Evolutionary conservation across 2,329 filamentous ascomycete genomes (phyloP).

Genomic region (Microdochium nivale): DNA sequence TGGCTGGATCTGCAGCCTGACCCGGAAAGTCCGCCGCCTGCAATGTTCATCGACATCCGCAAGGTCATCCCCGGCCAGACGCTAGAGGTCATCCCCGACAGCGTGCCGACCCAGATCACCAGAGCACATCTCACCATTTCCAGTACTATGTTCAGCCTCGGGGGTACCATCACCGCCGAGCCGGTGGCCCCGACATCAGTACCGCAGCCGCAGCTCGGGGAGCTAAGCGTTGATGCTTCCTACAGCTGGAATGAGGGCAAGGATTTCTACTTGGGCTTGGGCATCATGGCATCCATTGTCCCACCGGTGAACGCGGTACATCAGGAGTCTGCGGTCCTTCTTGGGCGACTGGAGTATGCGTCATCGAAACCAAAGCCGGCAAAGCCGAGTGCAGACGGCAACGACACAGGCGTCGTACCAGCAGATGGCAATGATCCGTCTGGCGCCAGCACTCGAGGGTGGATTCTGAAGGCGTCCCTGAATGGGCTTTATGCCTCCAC

Average conservation of each 20-base stretch:
- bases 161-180: conserved; percentile 3
- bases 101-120: conserved; percentile 8
- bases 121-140: conserved; percentile 4
- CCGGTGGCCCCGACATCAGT: conserved; percentile 2
- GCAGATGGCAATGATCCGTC: background rate
- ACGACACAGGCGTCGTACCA: background rate
- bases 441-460: background rate
- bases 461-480: background rate
- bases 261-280: background rate
- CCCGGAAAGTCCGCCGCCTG: background rate
- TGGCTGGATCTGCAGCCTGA: too few species aligned
- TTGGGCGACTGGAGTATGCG: too few species aligned
- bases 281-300: background rate
- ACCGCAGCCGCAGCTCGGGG: conserved; percentile 4
- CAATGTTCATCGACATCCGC: background rate
- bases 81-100: conserved; percentile 5
- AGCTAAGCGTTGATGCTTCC: conserved; percentile 3
- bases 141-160: background rate
- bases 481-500: conserved; percentile 2
- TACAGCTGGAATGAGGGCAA: conserved; percentile 5
- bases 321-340: too few species aligned
- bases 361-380: too few species aligned
- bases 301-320: background rate
- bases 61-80: background rate
- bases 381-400: background rate